These are phyloP conservation scores for Pythium dissimile DNA, from an alignment of 352 stramenopile species.

Conservation along the genomic window DNA sequence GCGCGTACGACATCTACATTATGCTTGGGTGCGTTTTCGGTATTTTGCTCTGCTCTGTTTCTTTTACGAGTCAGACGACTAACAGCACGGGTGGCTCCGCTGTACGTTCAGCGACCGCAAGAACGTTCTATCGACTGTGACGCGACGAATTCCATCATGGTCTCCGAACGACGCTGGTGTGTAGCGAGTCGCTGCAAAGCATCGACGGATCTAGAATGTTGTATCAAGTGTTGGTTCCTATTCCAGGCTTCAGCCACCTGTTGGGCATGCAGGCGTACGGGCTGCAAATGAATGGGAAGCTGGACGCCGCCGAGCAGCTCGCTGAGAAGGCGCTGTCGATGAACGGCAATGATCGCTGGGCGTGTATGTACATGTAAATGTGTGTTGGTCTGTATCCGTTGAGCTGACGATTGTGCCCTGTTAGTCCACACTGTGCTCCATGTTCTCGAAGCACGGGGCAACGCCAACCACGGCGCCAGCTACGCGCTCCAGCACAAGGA, in stretches of 20 bases:
- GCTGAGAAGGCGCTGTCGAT: slow-evolving; percentile 81
- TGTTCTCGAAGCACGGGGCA: slow-evolving; percentile 68
- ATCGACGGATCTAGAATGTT: background rate
- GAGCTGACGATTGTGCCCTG: background rate
- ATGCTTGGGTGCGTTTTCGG: slow-evolving; percentile 79
- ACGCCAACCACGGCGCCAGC: slow-evolving; percentile 82
- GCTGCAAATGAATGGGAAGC: slow-evolving; percentile 55
- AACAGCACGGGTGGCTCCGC: background rate
- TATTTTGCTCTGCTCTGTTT: too few species aligned
- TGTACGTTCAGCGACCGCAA: slow-evolving; percentile 55
- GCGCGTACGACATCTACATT: slow-evolving; percentile 73
- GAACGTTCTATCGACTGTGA: slow-evolving; percentile 72
- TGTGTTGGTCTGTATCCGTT: background rate
- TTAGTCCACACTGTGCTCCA: slow-evolving; percentile 80
- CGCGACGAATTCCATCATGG: slow-evolving; percentile 68
- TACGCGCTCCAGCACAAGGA: slow-evolving; percentile 81
- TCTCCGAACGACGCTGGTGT: slow-evolving; percentile 59
- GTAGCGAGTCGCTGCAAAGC: background rate
- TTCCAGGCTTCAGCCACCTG: slow-evolving; percentile 68
- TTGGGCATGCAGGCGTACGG: slow-evolving; percentile 82
- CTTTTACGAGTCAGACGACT: background rate
- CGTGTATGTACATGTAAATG: slow-evolving; percentile 45
- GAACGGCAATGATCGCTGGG: slow-evolving; percentile 82
- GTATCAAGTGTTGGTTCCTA: too few species aligned
- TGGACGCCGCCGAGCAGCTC: slow-evolving; percentile 64